These are phyloP conservation scores for Rhododendron williamsianum DNA, from an alignment of 148 eudicot species.

Conservation along the genomic window DNA sequence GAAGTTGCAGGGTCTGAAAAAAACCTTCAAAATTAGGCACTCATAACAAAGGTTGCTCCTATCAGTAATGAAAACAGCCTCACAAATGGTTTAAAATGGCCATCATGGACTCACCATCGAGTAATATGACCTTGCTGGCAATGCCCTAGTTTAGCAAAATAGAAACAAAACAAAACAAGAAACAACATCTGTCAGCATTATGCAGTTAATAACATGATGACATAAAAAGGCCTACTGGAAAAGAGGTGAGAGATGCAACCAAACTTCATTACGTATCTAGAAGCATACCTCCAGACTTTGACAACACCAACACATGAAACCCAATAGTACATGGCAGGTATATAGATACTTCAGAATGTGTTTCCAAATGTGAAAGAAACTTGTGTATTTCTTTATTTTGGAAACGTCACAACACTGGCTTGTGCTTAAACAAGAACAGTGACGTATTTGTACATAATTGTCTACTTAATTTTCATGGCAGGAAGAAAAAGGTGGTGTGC, in stretches of 20 bases:
- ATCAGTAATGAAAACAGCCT: background rate
- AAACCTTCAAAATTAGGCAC: background rate
- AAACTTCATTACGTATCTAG: background rate
- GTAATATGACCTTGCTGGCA: background rate
- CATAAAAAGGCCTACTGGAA: background rate
- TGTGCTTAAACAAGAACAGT: background rate
- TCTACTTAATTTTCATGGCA: background rate
- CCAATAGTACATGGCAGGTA: background rate
- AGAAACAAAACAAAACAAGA: background rate
- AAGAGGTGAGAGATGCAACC: constrained; percentile 3
- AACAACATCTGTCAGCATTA: background rate
- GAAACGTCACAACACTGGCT: background rate
- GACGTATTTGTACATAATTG: background rate
- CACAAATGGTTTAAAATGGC: background rate
- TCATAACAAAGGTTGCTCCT: background rate
- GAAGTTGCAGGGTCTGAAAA: background rate
- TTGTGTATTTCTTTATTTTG: background rate
- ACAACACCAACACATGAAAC: background rate
- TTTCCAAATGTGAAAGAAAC: background rate
- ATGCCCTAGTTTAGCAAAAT: background rate
- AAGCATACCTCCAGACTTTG: background rate
- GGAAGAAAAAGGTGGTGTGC: background rate
- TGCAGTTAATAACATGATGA: background rate
- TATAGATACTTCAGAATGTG: background rate
- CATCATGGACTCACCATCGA: background rate